Conservation (phyloP, 1,139 yeast species). For the Geotrichum bryndzae region DNA sequence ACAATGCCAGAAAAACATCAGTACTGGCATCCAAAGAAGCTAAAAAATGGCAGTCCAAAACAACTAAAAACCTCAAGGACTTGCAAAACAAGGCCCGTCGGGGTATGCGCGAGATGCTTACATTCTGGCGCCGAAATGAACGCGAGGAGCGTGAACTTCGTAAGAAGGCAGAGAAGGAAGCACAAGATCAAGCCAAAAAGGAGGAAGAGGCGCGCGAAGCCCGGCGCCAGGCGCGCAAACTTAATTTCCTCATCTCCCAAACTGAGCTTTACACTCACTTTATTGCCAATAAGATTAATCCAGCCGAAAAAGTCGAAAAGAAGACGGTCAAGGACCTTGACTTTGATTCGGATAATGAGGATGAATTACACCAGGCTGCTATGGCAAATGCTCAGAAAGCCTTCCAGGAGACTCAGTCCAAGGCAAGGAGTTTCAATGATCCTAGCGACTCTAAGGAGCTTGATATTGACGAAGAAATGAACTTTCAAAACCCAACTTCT, state of each 20-base stretch:
- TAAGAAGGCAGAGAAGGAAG: constrained; percentile 85
- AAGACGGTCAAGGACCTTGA: constrained; percentile 50
- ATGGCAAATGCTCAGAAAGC: constrained; percentile 93
- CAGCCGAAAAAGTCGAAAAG: constrained; percentile 56
- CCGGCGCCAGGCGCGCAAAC: constrained; percentile 85
- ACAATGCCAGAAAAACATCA: constrained; percentile 81
- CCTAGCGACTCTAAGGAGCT: constrained; percentile 34
- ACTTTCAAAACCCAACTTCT: constrained; percentile 94
- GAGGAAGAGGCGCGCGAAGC: constrained; percentile 96
- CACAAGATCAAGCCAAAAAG: constrained; percentile 78
- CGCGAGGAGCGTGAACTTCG: constrained; percentile 88
- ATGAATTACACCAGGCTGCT: constrained; percentile 69
- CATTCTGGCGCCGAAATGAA: constrained; percentile 96
- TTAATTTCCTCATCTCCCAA: constrained; percentile 92
- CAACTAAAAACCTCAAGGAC: constrained; percentile 87
- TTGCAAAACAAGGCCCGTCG: constrained; percentile 88
- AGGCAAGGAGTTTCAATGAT: constrained; percentile 67
- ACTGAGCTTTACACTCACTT: constrained; percentile 96
- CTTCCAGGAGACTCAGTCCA: constrained; percentile 64
- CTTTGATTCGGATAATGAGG: constrained; percentile 88
- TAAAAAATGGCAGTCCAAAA: constrained; percentile 87
- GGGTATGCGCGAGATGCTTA: constrained; percentile 96
- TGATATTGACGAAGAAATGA: constrained; percentile 60
- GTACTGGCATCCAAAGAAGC: constrained; percentile 92
- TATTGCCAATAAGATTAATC: constrained; percentile 86